Base-by-base conservation (phyloP, 1,284 basidiomycete species). In the Lignosus rhinocerotis region DNA sequence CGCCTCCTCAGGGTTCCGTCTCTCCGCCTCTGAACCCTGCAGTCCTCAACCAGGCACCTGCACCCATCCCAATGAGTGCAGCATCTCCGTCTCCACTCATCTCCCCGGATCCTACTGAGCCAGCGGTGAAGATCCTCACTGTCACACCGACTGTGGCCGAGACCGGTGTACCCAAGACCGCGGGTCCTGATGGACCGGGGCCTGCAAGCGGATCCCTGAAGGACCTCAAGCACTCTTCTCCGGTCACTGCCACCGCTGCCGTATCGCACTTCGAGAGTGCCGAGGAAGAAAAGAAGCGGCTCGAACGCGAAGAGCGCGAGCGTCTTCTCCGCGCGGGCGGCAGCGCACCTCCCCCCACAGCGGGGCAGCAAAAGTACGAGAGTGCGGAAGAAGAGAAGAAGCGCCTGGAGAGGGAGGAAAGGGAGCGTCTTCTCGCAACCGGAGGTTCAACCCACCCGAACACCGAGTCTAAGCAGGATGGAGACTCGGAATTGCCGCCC, bases 321-420 rank as follows among this genome's bases (percentile, higher is more conserved):
- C 66, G 74, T 16, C 33, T 76, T 17, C 60, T 75, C 17, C 64
- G 55, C 6, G 61, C 56, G 12, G 66, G 61, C n/a, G 56, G 53
- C 9, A 41, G 34, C 3, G 11, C 58, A 9, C 55, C 57, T 17
- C 9, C 42, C 12, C 17, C 46, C 5, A 61, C 59, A 11, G 10
- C 52, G 17, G 41, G 53, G 25, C 41, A 66, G 39, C 65, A 70
- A 30, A 66, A 63, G 45, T 69, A 73, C 21, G 84, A 86, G 68
- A 77, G 75, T 60, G 83, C 86, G 0, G 85, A 84, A 60, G 84
- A 86, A 17, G 87, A 88, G 77, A 89, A 89, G 79, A 82, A 78
- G 72, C 75, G 88, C 34, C 69, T 88, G 38, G 85, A 88, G 69
- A 78, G 80, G 51, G 85, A 89, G 67, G 85, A 87, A 65, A 77